A percentile compares a stretch with the other conserved stretches of the same genome.
Evolutionary conservation across 495 filamentous ascomycete species (phyloP).

Genomic region (Talaromyces ruber): DNA sequence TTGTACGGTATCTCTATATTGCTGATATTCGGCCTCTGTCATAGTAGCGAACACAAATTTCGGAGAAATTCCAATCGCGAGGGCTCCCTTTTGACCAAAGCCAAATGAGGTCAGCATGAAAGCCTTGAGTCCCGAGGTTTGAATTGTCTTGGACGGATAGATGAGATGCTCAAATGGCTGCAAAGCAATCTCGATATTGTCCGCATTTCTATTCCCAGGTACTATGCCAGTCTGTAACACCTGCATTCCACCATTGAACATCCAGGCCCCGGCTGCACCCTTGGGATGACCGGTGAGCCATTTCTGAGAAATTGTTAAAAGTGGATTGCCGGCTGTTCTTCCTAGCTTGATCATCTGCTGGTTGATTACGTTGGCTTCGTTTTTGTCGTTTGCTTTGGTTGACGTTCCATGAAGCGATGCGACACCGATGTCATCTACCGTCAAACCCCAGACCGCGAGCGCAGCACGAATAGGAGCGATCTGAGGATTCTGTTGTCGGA

Average conservation of each 20-base stretch:
- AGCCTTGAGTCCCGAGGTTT: no score
- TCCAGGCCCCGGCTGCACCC: conserved; percentile 17
- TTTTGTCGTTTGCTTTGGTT: conserved; percentile 16
- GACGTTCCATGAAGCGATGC: conserved; percentile 18
- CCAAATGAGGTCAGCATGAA: no score
- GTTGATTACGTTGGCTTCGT: conserved; percentile 12
- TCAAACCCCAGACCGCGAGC: conserved; percentile 14
- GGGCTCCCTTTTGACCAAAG: no score
- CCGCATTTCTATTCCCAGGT: conserved; percentile 16
- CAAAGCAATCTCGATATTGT: conserved; percentile 14
- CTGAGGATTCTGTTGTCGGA: conserved; percentile 5
- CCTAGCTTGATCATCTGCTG: conserved; percentile 12
- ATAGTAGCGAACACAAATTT: no score
- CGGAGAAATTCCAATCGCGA: no score
- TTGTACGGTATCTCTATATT: no score
- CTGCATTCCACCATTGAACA: conserved; percentile 17
- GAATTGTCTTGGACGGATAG: no score
- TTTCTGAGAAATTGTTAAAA: conserved; percentile 13
- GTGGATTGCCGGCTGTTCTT: conserved; percentile 9
- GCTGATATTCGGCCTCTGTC: no score
- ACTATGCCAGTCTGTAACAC: conserved; percentile 13
- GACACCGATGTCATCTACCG: conserved; percentile 14
- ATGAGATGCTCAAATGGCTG: no score
- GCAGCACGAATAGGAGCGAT: conserved; percentile 15
- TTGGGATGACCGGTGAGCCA: conserved; percentile 19